Base-by-base conservation (phyloP, 2,329 filamentous ascomycete species). In the Aspergillus japonicus region DNA sequence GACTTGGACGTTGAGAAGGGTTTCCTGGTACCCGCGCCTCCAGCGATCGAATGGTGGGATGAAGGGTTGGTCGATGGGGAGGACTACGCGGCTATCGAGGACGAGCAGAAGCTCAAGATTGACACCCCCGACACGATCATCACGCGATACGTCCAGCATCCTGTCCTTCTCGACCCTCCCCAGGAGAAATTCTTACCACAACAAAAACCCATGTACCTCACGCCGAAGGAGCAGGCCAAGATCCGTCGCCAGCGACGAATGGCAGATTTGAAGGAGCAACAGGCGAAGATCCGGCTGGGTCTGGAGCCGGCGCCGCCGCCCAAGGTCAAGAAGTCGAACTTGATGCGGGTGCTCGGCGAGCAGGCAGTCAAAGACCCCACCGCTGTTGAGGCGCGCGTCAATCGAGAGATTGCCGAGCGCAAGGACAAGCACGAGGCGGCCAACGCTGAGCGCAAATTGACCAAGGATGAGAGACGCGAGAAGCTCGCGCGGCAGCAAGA, bases 31-130 rank as follows among this genome's bases (percentile, higher is more conserved):
- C 89, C 94, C 63, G 83, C 84, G 33, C 95, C 95, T 10, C 95
- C 95, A 4, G 89, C 89, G 7, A 84, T 98, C 47, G 95, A 99
- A 75, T 99, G 95, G 95, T 98, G 94, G 91, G 95, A 99, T 69
- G 93, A 98, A 78, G 91, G 88, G 2, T 80, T 98, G 19, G 83
- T 96, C 16, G 84, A 89, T 54, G 91, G 89, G 47, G 84, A 85
- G 47, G 88, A 84, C 57, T 97, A 98, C 77, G 84, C 88, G 60
- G 82, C 83, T 61, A 85, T 95, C 59, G 85, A 89, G 26, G 79
- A 89, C 60, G 80, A 84, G 0, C 77, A 79, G 16, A 87, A 85
- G 48, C 80, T 95, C 61, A 95, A 93, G 74, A 85, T 96, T 64
- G 83, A 87, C 44, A 86, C 86, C 0, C 79, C 87, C n/a, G 92